phyloP scores from a whole-genome alignment of 257 asterid genomes.

The Jasminum sambac region DNA sequence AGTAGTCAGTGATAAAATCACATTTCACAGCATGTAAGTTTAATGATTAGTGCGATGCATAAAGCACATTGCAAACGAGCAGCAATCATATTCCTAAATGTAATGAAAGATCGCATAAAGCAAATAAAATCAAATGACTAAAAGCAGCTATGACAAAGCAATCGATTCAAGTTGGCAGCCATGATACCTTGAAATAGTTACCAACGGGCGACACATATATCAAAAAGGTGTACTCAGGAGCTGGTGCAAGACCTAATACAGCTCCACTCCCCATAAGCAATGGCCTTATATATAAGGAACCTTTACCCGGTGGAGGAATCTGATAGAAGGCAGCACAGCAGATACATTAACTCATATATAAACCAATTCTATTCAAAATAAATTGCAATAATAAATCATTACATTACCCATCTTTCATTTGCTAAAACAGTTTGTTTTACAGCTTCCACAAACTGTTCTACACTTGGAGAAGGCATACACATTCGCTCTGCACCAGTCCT shows the following conservation, averaged over 20 bases:
- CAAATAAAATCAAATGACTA: neutral
- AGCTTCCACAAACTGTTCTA: slow-evolving; percentile 86
- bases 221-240: slow-evolving; percentile 94
- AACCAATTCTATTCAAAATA: neutral
- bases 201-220: slow-evolving; percentile 96
- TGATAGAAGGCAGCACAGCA: slow-evolving; percentile 30
- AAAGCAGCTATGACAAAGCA: neutral
- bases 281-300: slow-evolving; percentile 87
- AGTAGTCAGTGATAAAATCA: neutral
- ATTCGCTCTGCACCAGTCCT: slow-evolving; percentile 88
- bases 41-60: neutral
- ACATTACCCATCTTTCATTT: slow-evolving; percentile 90
- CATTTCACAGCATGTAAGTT: neutral
- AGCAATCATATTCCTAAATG: neutral
- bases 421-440: slow-evolving; percentile 83
- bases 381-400: slow-evolving; percentile 10
- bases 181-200: slow-evolving; percentile 85
- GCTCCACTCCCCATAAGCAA: slow-evolving; percentile 99
- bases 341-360: neutral
- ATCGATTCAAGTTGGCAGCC: neutral
- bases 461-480: slow-evolving; percentile 98
- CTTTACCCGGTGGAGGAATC: slow-evolving; percentile 99
- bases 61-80: neutral
- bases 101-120: neutral
- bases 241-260: slow-evolving; percentile 95